Evolutionary conservation across 192 early-diverging fungal species (phyloP).

Genomic region (Radiomyces spectabilis): DNA sequence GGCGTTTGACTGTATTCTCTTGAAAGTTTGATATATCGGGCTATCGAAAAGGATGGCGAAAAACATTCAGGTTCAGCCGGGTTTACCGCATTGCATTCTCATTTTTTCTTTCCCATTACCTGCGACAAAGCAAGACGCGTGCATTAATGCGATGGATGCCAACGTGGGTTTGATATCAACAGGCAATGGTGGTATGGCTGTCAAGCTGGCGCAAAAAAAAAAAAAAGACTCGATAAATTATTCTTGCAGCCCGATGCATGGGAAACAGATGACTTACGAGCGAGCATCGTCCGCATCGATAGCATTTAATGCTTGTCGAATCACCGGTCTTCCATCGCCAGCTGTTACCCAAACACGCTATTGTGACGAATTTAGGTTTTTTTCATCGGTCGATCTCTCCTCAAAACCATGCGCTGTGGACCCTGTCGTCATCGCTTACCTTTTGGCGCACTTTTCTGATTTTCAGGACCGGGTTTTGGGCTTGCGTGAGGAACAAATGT

Average conservation of each 20-base stretch:
- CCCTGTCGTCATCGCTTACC: too few species aligned
- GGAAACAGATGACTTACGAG: conserved; percentile 24
- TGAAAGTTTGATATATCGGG: conserved; percentile 63
- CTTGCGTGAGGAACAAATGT: conserved; percentile 51
- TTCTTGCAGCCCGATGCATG: not conserved
- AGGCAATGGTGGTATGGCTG: conserved; percentile 10
- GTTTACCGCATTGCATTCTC: not conserved
- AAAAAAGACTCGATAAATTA: not conserved
- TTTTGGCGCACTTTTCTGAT: conserved; percentile 46
- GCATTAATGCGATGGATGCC: conserved; percentile 34
- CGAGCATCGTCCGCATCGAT: conserved; percentile 32
- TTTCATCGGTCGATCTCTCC: too few species aligned
- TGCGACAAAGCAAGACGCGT: conserved; percentile 53
- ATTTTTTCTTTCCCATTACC: conserved; percentile 12
- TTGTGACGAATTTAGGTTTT: too few species aligned
- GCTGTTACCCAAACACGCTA: conserved; percentile 32
- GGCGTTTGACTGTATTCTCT: conserved; percentile 81
- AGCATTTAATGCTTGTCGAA: conserved; percentile 36
- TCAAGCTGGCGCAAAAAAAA: conserved; percentile 1
- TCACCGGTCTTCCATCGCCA: conserved; percentile 37
- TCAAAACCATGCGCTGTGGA: too few species aligned
- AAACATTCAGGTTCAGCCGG: too few species aligned
- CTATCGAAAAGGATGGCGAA: too few species aligned
- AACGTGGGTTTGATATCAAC: not conserved
- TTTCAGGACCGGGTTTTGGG: conserved; percentile 45